Base-by-base conservation (phyloP, 768 basidiomycete genomes). In the Rhodotorula babjevae region DNA sequence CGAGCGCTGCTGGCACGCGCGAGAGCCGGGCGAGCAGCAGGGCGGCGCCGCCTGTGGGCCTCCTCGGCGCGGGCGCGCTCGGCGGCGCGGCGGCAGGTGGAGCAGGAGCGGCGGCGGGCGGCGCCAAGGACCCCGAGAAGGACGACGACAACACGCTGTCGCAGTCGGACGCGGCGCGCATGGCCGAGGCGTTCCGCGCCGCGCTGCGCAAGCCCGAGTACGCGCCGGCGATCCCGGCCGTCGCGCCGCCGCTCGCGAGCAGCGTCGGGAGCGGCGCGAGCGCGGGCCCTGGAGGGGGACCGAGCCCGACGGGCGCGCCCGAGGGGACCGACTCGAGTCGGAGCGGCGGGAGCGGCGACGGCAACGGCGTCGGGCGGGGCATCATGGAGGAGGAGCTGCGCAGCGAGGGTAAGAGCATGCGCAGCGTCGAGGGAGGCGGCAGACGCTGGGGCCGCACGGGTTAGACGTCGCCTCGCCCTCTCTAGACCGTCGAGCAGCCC, bases 121-220 rank as follows among this genome's bases (percentile, higher is more conserved):
- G 44, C 44, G 44, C 8, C 36, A 36, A 36, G 36, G 44, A 46
- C 44, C 44, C 14, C 44, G 44, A 46, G 44, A 46, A 46, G 44
- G 46, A 19, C 49, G 61, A 31, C 31, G 53, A 14, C 12, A 23
- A 40, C 23, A 66, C 56, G 18, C 89, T 93, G 81, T 89, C 88
- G 58, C 88, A 87, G 29, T 88, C 89, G 31, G 92, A 95, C 81
- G 93, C 93, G 65, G 91, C 90, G 52, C 90, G 93, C 79, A 91
- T 94, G 87, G 92, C 92, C 53, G 89, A 92, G 82, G 93, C 93
- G 12, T 95, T 94, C 82, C 85, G 93, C 78, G 87, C 89, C 80
- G 90, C 90, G 75, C 83, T 95, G 78, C 85, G 92, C 80, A 92
- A 92, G 80, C 92, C 93, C 18, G 91, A 92, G 79, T 94, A 93